These are phyloP conservation scores for Cytospora mali DNA, from an alignment of 2,329 filamentous ascomycete genomes.

Conservation along the genomic window DNA sequence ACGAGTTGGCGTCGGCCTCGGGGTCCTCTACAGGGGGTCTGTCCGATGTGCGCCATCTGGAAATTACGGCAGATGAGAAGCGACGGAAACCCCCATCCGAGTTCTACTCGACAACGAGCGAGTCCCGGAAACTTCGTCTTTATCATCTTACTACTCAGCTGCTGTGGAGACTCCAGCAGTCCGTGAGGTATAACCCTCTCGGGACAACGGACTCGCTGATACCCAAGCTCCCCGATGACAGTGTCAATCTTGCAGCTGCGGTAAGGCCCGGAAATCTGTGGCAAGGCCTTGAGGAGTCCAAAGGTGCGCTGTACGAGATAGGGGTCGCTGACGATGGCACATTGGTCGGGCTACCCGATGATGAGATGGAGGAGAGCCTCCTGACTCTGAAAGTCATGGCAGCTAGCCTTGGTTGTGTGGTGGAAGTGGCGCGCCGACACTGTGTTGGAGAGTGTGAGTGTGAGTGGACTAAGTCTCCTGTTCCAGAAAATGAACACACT, in stretches of 20 bases:
- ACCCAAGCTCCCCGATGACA: conserved; percentile 71
- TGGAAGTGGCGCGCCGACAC: conserved; percentile 80
- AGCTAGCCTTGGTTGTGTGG: conserved; percentile 82
- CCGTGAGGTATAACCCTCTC: conserved; percentile 66
- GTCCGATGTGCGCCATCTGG: conserved; percentile 34
- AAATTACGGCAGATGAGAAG: conserved; percentile 26
- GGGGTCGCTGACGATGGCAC: conserved; percentile 94
- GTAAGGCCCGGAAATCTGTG: conserved; percentile 60
- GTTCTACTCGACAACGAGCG: conserved; percentile 45
- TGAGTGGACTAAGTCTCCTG: conserved; percentile 63
- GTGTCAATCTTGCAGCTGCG: conserved; percentile 48
- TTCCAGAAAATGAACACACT: conserved; percentile 34
- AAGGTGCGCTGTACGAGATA: conserved; percentile 93
- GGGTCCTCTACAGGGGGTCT: neutral
- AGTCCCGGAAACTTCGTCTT: conserved; percentile 79
- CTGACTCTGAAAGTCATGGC: conserved; percentile 88
- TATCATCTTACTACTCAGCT: conserved; percentile 94
- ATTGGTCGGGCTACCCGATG: conserved; percentile 81
- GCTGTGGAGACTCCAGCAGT: conserved; percentile 93
- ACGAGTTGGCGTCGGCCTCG: neutral
- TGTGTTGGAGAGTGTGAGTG: conserved; percentile 85
- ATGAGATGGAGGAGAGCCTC: conserved; percentile 91
- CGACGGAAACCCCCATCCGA: conserved; percentile 15
- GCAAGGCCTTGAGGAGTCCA: conserved; percentile 86
- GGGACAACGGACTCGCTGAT: conserved; percentile 62